Base-by-base conservation (phyloP, 2,329 filamentous ascomycete species). In the Botrytis hyacinthi region DNA sequence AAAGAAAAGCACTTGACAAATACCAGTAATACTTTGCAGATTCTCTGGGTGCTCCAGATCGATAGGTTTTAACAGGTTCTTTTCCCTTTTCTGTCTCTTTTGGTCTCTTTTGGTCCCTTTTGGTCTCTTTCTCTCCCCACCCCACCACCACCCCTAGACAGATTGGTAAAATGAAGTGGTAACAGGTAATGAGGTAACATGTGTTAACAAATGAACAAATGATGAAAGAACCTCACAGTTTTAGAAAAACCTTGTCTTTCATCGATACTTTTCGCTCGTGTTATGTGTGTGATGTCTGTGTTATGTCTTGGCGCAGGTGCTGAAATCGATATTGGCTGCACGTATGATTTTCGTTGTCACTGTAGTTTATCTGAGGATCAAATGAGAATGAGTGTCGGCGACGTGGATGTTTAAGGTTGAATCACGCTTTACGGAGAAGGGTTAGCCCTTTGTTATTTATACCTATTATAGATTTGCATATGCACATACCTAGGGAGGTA, bases 261-360 rank as follows among this genome's bases (percentile, higher is more conserved):
- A 44, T 59, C 22, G 20, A 54, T 57, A 26, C 18, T 42, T 73
- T 59, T 59, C 37, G 37, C 54, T 35, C 40, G 54, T 40, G 65
- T 63, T 51, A 46, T 29, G 20, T 68, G 54, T 40, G 65, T 62
- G 37, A 46, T 29, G 20, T 59, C 59, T 54, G 48, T 54, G 48
- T 54, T 29, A 29, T 29, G 14, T 69, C 59, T 70, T 73, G 65
- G 51, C 51, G 40, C 62, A 57, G 44, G 9, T 60, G 65, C 51
- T 68, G 67, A 62, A 67, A 62, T 61, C 42, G 42, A 62, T 67
- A 69, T 37, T 66, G 40, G 60, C 37, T 48, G 70, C 48, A 40
- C 48, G 63, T 68, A 44, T 65, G 44, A 67, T 67, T 67, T 67
- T 69, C 71, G 42, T 37, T 63, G 59, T 35, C 70, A 66, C 29